Percentiles rank a stretch among this genome's conserved stretches.
Conservation (phyloP, 352 stramenopile genomes). For the Blastocystis sp. region DNA sequence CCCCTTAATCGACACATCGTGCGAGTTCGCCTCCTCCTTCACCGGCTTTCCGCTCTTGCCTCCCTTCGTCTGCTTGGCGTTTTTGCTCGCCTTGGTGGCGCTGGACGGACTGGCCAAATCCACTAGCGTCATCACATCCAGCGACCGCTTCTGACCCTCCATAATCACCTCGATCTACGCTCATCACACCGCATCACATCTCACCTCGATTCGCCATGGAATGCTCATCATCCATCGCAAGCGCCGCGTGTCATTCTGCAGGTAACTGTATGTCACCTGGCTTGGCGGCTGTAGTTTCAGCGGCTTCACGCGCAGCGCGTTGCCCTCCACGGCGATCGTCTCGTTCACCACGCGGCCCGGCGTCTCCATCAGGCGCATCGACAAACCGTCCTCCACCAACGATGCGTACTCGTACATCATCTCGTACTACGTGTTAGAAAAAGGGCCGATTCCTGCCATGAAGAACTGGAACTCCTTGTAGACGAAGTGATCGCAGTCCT, state of each 20-base stretch:
- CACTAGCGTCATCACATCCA: neutral
- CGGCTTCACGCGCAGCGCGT: slow-evolving; percentile 22
- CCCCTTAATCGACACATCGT: neutral
- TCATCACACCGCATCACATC: neutral
- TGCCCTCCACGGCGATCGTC: neutral
- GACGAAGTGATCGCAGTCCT: slow-evolving; percentile 17
- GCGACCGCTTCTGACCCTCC: neutral
- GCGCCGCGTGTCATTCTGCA: neutral
- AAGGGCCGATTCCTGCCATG: slow-evolving; percentile 15
- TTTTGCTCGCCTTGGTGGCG: no score
- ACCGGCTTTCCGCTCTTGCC: no score
- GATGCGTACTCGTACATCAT: slow-evolving; percentile 49
- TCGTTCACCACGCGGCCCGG: neutral
- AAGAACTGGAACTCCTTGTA: slow-evolving; percentile 61
- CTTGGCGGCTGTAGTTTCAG: slow-evolving; percentile 53
- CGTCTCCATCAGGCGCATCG: slow-evolving; percentile 4
- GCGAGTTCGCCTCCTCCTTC: neutral
- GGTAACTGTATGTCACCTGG: slow-evolving; percentile 39
- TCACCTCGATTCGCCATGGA: slow-evolving; percentile 63
- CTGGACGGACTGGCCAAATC: neutral
- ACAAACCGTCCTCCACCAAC: slow-evolving; percentile 35
- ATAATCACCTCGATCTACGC: slow-evolving; percentile 33
- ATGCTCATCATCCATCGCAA: slow-evolving; percentile 31
- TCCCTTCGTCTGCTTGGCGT: no score
- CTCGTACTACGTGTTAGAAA: neutral